Conservation (phyloP, 2,329 filamentous ascomycete genomes). For the Achaetomium macrosporum region DNA sequence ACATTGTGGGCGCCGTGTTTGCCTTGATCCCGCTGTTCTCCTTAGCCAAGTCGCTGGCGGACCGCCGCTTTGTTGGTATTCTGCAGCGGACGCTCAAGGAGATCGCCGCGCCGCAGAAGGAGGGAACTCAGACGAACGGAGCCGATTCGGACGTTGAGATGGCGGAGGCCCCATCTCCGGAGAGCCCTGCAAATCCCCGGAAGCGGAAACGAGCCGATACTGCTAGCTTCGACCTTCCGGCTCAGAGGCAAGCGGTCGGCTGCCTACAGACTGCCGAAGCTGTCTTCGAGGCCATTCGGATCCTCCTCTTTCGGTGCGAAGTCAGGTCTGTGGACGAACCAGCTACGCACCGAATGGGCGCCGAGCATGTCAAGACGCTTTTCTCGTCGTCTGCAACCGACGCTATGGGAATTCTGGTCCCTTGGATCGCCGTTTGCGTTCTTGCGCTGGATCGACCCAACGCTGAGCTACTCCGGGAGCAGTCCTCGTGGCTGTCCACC, state of each 20-base stretch:
- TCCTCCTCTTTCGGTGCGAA: conserved; percentile 42
- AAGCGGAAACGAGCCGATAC: conserved; percentile 43
- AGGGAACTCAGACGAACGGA: conserved; percentile 2
- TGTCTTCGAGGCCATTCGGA: conserved; percentile 42
- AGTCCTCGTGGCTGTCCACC: conserved; percentile 43
- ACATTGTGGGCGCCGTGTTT: conserved; percentile 55
- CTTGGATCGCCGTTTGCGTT: conserved; percentile 42
- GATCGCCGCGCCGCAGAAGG: conserved; percentile 32
- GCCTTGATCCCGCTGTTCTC: conserved; percentile 62
- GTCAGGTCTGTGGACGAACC: conserved; percentile 26
- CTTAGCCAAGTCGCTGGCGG: conserved; percentile 64
- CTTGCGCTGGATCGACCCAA: conserved; percentile 31
- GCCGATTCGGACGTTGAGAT: conserved; percentile 23
- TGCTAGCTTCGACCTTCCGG: conserved; percentile 35
- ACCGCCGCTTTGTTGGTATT: conserved; percentile 61
- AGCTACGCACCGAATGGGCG: conserved; percentile 43
- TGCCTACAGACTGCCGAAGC: conserved; percentile 44
- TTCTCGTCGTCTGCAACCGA: conserved; percentile 47
- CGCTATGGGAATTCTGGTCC: conserved; percentile 39
- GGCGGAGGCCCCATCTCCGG: conserved; percentile 25
- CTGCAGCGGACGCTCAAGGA: conserved; percentile 63
- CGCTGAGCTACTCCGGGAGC: conserved; percentile 32
- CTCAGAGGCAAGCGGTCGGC: conserved; percentile 35
- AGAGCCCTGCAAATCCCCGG: conserved; percentile 30
- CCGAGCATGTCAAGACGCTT: conserved; percentile 52